Percentiles rank a stretch among this genome's conserved stretches.
Evolutionary conservation across 2,329 filamentous ascomycete genomes (phyloP).

Genomic region (Geoglossum cookeanum): DNA sequence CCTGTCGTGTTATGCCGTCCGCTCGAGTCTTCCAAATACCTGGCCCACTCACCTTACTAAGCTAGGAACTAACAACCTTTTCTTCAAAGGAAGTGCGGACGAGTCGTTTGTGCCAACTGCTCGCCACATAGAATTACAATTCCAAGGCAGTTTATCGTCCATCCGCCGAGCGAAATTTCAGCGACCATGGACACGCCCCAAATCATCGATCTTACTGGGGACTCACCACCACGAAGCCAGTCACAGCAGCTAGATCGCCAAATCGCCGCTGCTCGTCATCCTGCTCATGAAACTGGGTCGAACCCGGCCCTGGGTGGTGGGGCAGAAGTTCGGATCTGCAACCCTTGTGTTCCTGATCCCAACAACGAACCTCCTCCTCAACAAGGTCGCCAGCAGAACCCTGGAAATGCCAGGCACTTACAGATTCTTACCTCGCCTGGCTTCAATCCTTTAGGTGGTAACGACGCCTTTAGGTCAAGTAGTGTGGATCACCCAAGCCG

Average conservation of each 20-base stretch:
- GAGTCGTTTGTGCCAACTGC: constrained; percentile 76
- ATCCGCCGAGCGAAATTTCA: constrained; percentile 35
- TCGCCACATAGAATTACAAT: constrained; percentile 93
- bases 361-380: constrained; percentile 37
- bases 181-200: not conserved
- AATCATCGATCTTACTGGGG: constrained; percentile 28
- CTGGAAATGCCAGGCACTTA: not conserved
- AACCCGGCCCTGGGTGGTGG: constrained; percentile 40
- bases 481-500: not conserved
- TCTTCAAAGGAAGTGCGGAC: constrained; percentile 56
- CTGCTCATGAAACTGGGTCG: constrained; percentile 10
- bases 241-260: constrained; percentile 12
- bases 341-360: constrained; percentile 53
- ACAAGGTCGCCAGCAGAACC: not conserved
- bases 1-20: not conserved
- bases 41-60: not conserved
- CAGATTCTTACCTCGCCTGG: not conserved
- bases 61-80: not conserved
- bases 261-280: not conserved
- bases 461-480: not conserved
- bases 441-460: too few species aligned
- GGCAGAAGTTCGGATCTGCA: constrained; percentile 50
- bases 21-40: too few species aligned
- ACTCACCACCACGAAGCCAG: constrained; percentile 13
- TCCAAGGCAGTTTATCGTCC: constrained; percentile 80